Evolutionary conservation across 2,329 filamentous ascomycete species (phyloP), one percentile per base, ranked within the genome.

Genomic region (Emmonsiellopsis sp.): DNA sequence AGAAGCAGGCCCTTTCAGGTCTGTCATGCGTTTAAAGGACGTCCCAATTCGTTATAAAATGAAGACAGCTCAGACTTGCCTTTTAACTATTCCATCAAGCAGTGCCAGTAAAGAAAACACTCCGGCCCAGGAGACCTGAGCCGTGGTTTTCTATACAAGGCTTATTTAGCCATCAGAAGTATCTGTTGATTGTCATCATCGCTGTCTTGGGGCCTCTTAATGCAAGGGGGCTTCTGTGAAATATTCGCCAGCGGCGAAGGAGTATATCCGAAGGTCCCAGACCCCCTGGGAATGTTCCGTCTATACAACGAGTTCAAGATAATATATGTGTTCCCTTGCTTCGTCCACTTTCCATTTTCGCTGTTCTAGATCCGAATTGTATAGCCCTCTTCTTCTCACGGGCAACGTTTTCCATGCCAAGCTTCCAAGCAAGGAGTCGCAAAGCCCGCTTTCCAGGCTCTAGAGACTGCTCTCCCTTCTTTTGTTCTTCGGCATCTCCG

Each of bases 381-480:
- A 91, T 90, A 14, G 92, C 92, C 64, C 91, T 79, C 72, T 98
- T 98, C 77, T 93, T 95, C 70, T 97, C 91, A n/a, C 73, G 73
- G 4, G 92, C 85, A 1, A 90, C 87, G 5, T 70, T 72, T 2
- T 68, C 68, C 80, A 97, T 84, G 2, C 85, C 87, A 37, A 96
- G 70, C 33, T 82, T 78, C 68, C 83, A 80, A 0, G 91, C 89
- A 21, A 95, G 71, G 21, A 95, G 75, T 21, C 93, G 79, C 50
- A 98, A 71, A 0, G 91, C 77, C 63, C 86, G 83, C 71, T 98
- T 98, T 13, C 84, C 89, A 0, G 87, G 79, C 59, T 95, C 89
- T 6, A 92, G 73, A 11, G 68, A 64, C 13, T 57, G 58, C 4
- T 61, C 51, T 7, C 55, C 53, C 2, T 53, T 40, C 54, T 54